Conservation (phyloP, 73 alveolate genomes). For the Blepharisma stoltei region DNA sequence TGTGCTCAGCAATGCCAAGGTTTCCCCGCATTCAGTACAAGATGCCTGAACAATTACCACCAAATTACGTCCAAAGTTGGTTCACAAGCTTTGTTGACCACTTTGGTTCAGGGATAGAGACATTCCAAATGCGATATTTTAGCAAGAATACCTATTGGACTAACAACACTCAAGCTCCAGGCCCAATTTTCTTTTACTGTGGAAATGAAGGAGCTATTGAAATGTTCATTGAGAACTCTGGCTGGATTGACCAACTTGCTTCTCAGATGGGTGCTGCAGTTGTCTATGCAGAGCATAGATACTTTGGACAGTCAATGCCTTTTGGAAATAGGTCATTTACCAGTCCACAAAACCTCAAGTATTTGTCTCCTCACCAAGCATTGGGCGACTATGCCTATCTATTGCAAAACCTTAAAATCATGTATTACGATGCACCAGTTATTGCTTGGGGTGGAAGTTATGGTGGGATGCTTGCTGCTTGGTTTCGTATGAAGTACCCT, state of each 20-base stretch:
- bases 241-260: conserved; percentile 54
- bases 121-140: conserved; percentile 39
- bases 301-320: conserved; percentile 67
- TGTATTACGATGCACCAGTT: conserved; percentile 29
- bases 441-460: conserved; percentile 71
- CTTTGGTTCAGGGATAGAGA: conserved; percentile 9
- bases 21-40: background rate
- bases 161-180: conserved; percentile 33
- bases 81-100: conserved; percentile 20
- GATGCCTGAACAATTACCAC: background rate
- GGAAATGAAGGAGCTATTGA: conserved; percentile 46
- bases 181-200: conserved; percentile 42
- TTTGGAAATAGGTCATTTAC: conserved; percentile 31
- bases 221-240: conserved; percentile 32
- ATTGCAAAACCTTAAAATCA: conserved; percentile 4
- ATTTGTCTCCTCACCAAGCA: conserved; percentile 56
- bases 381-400: conserved; percentile 68
- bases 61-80: background rate
- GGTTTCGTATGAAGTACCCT: conserved; percentile 61
- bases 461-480: conserved; percentile 73
- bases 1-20: background rate
- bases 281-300: conserved; percentile 64
- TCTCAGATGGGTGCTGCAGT: conserved; percentile 49
- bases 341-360: conserved; percentile 1
- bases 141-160: conserved; percentile 34